These are phyloP conservation scores for Lyophyllum atratum DNA, from an alignment of 768 basidiomycete species.

Conservation along the genomic window DNA sequence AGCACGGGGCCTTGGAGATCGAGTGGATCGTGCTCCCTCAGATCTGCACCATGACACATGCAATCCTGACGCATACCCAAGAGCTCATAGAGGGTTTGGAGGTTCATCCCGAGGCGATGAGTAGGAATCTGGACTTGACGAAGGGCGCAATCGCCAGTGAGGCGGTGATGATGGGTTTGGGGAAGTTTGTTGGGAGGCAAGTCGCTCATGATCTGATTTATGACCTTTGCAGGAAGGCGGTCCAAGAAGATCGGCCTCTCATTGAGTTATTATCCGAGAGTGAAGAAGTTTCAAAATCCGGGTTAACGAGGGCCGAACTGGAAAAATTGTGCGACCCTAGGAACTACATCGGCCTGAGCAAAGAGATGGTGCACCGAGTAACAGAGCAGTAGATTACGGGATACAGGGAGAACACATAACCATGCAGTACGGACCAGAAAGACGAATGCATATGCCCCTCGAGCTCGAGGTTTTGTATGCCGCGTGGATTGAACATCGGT, in stretches of 20 bases:
- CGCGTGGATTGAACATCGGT: too few species aligned
- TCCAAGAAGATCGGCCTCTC: conserved; percentile 27
- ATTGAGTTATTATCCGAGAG: conserved; percentile 32
- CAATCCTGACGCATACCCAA: conserved; percentile 37
- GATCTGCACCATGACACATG: conserved; percentile 43
- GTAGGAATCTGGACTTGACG: conserved; percentile 38
- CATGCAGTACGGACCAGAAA: background rate
- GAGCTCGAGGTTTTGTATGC: too few species aligned
- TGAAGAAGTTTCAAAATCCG: conserved; percentile 26
- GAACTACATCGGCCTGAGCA: conserved; percentile 39
- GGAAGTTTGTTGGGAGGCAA: conserved; percentile 43
- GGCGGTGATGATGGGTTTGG: conserved; percentile 51
- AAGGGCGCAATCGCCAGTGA: conserved; percentile 44
- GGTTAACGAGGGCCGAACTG: conserved; percentile 27
- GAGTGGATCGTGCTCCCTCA: conserved; percentile 51
- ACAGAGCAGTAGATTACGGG: background rate
- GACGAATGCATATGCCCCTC: too few species aligned
- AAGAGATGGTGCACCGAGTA: conserved; percentile 30
- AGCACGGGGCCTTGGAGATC: conserved; percentile 52
- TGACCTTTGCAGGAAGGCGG: conserved; percentile 36
- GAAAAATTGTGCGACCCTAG: conserved; percentile 36
- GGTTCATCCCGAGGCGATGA: conserved; percentile 41
- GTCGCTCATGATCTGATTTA: conserved; percentile 47
- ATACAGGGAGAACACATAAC: background rate
- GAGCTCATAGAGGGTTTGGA: conserved; percentile 39